Evolutionary conservation across 768 basidiomycete genomes (phyloP), one percentile per base, ranked within the genome.

Genomic region (Xerocomus potaroensis): DNA sequence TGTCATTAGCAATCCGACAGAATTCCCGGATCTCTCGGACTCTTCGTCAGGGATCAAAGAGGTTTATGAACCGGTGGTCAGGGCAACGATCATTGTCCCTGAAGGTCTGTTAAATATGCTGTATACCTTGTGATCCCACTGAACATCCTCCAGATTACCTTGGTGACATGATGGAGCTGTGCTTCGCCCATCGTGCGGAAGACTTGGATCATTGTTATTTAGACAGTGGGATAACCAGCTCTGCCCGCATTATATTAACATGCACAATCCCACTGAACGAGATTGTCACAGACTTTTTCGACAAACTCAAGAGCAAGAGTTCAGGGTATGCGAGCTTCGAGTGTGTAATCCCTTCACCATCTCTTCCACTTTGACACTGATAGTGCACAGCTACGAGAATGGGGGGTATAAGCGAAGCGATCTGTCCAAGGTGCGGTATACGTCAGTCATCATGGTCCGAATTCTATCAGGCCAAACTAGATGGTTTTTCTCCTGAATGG

Each of bases 151-250:
- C 55, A 92, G 92, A 91, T 51, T 94, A 92, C 62, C 83, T 96
- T 27, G 95, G 95, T 8, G 86, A 87, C 36, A 93, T 99, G 86
- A 94, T 98, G 87, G 87, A 90, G 32, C 77, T 98, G 1, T 96
- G 93, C 62, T 88, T 82, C 63, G 74, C 78, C 5, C 91, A 89
- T 60, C 81, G 96, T 38, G 95, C 84, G 2, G 80, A 85, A 45
- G 80, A 90, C 38, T 66, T 95, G 43, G 86, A 93, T 31, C 86
- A 94, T 67, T 78, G 78, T 26, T 91, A 94, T 61, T 74, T 97
- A 16, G 91, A 95, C 43, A 64, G 69, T n/a, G 65, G 69, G 18
- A 43, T 32, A n/a, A 48, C 58, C 3, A 41, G 47, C 19, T 65
- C 65, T 6, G 70, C 84, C 8, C 81, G 91, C 21, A 78, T 88